Percentiles rank a stretch among this genome's conserved stretches.
These are phyloP conservation scores for Rhodosorus marinus DNA, from an alignment of 23 red algal species.

Conservation along the genomic window DNA sequence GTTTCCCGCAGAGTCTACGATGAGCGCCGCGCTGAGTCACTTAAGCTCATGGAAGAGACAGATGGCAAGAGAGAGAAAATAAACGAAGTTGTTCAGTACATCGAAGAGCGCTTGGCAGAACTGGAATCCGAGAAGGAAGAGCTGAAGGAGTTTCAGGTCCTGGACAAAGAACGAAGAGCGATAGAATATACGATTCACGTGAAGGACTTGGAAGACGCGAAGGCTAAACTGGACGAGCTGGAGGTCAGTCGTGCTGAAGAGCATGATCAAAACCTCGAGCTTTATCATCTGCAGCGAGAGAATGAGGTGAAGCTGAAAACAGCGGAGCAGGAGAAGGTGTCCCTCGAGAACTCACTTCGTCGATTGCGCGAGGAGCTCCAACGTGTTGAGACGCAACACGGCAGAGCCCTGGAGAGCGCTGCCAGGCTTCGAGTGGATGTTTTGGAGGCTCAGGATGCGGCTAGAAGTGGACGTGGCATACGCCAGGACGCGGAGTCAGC, in stretches of 20 bases:
- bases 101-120: constrained; percentile 64
- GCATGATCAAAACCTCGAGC: constrained; percentile 30
- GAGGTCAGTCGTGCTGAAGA: constrained; percentile 17
- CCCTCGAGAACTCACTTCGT: constrained; percentile 4
- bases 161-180: constrained; percentile 69
- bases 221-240: constrained; percentile 40
- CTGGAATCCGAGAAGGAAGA: constrained; percentile 80
- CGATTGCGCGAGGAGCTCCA: constrained; percentile 12
- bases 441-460: constrained; percentile 15
- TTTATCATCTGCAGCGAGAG: constrained; percentile 8
- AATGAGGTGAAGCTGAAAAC: constrained; percentile 13
- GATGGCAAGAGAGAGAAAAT: constrained; percentile 62
- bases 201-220: constrained; percentile 49
- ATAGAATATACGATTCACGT: constrained; percentile 54
- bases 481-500: constrained; percentile 9
- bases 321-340: constrained; percentile 11
- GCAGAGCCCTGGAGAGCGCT: constrained; percentile 10
- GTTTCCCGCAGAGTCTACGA: constrained; percentile 92
- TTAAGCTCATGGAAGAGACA: constrained; percentile 71
- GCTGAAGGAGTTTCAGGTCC: constrained; percentile 30
- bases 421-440: constrained; percentile 35
- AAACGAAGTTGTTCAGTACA: constrained; percentile 54
- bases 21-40: constrained; percentile 51
- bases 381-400: constrained; percentile 8
- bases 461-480: constrained; percentile 7